These are phyloP conservation scores for Croton laevigatus DNA, from an alignment of 441 rosid species.

Conservation along the genomic window DNA sequence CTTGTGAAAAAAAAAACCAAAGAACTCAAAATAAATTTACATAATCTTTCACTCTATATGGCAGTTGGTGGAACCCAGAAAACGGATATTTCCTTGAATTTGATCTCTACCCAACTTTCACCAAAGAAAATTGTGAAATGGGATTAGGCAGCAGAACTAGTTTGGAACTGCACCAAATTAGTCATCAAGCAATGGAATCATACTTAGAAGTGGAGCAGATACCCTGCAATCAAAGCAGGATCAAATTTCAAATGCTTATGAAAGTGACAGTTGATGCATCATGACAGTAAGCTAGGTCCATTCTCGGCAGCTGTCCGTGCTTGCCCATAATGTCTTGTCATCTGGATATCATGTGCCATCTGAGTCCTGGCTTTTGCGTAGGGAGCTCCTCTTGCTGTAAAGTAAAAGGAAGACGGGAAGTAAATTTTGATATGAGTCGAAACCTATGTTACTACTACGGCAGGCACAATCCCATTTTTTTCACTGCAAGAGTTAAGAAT, in stretches of 20 bases:
- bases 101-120: conserved; percentile 12
- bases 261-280: conserved; percentile 25
- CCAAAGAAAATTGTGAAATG: background rate
- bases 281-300: conserved; percentile 82
- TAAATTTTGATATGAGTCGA: conserved; percentile 10
- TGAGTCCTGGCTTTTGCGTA: conserved; percentile 86
- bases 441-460: background rate
- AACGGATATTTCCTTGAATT: background rate
- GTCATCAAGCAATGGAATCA: conserved; percentile 14
- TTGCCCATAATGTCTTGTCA: conserved; percentile 63
- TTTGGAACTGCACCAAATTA: conserved; percentile 9
- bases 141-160: background rate
- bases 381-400: conserved; percentile 91
- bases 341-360: conserved; percentile 68
- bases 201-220: conserved; percentile 13
- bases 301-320: conserved; percentile 75
- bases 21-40: conserved; percentile 23
- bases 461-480: background rate
- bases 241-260: conserved; percentile 8
- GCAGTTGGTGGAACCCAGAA: conserved; percentile 9
- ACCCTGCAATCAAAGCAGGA: conserved; percentile 11
- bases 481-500: background rate
- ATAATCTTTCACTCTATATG: conserved; percentile 14
- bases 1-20: conserved; percentile 19
- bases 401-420: conserved; percentile 8